Base-by-base conservation (phyloP, 495 filamentous ascomycete genomes). In the Aspergillus taichungensis region DNA sequence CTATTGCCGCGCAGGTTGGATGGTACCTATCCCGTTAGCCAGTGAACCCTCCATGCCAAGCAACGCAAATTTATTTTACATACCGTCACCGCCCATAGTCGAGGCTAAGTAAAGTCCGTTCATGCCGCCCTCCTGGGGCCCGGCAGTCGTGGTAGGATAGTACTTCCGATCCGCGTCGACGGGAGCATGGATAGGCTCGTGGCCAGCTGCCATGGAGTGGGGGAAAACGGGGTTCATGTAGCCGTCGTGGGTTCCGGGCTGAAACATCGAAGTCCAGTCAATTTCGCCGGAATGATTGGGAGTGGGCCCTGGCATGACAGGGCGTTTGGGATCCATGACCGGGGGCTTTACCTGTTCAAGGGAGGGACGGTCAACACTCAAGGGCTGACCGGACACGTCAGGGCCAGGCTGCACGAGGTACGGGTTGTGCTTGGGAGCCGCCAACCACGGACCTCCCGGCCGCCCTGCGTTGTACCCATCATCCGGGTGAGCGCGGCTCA, bases 241-340 rank as follows among this genome's bases (percentile, higher is more conserved):
- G 57, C 73, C 67, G 62, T 80, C 68, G 50, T 79, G 74, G 54
- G 74, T 69, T 68, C 74, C 78, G 66, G 79, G 67, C 71, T 83
- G 81, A 72, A 83, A 86, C 75, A 85, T 80, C 55, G 79, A 73
- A 50, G 81, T 71, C 82, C 82, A 87, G 63, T 85, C 81, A 67
- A 79, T 54, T 37, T 64, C 68, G 58, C 63, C 60, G 34, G 67
- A 53, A 42, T 70, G 67, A 54, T 56, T 57, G 50, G 66, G 57
- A 47, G 53, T 60, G 52, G 60, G 66, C 32, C 68, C 68, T 50
- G 64, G 55, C 62, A 72, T 71, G 33, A 63, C 60, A 45, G 69
- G 64, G 41, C 65, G 63, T 42, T 72, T 72, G 37, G 58, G 58
- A 52, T 72, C 69, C 53, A 60, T 45, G 47, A 68, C 50, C 47